phyloP scores from a whole-genome alignment of 176 grass and related monocot genomes.

The Areca catechu region DNA sequence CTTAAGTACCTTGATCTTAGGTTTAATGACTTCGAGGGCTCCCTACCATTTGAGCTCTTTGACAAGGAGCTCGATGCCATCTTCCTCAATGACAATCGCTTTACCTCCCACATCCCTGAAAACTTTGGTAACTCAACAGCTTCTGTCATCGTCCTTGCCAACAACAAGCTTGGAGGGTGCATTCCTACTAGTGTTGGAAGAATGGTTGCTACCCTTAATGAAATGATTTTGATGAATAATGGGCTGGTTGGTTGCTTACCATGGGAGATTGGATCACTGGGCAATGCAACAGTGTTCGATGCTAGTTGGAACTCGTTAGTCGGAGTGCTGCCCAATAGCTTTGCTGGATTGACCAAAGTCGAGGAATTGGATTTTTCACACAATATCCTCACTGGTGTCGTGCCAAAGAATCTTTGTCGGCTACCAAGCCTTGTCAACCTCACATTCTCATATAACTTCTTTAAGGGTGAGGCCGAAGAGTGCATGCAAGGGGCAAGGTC shows the following conservation, averaged over 20 bases:
- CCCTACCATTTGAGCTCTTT: conserved; percentile 31
- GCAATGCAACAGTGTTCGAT: conserved; percentile 29
- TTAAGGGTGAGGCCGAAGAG: conserved; percentile 19
- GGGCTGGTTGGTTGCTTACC: conserved; percentile 27
- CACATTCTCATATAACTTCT: conserved; percentile 37
- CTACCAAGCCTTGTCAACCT: conserved; percentile 27
- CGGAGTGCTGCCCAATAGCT: conserved; percentile 26
- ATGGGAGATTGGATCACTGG: conserved; percentile 15
- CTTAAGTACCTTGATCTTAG: conserved; percentile 28
- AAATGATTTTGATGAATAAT: conserved; percentile 30
- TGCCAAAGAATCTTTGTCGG: conserved; percentile 15
- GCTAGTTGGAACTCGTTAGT: conserved; percentile 22
- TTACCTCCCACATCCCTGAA: conserved; percentile 21
- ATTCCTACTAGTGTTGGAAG: conserved; percentile 24
- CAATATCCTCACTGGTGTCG: conserved; percentile 27
- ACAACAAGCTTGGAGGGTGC: conserved; percentile 35
- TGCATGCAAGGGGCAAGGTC: conserved; percentile 16
- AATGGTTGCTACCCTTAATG: conserved; percentile 21
- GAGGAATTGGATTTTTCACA: conserved; percentile 30
- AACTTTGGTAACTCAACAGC: conserved; percentile 40
- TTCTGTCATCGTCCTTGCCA: conserved; percentile 31
- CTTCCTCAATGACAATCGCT: conserved; percentile 36
- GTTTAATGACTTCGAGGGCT: conserved; percentile 34
- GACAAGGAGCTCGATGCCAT: conserved; percentile 37
- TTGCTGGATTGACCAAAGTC: conserved; percentile 11